Conservation (phyloP, 768 basidiomycete genomes). For the Leccinum longicurvipes region DNA sequence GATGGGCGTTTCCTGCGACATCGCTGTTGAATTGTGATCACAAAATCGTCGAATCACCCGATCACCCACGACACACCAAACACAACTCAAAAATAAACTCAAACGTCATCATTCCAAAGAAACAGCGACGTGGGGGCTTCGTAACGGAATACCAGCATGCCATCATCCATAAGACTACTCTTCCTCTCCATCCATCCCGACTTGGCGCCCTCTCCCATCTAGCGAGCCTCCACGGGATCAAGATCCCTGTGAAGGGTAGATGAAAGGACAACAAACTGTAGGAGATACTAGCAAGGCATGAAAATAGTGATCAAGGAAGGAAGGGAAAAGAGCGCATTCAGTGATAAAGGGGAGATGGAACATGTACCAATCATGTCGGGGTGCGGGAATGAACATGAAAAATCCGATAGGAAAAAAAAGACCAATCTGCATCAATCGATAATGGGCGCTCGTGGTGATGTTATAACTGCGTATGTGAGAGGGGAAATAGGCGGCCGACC, state of each 20-base stretch:
- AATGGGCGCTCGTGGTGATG: constrained; percentile 32
- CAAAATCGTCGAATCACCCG: too few species aligned
- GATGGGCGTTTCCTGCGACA: constrained; percentile 53
- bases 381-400: constrained; percentile 22
- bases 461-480: constrained; percentile 24
- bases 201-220: constrained; percentile 68
- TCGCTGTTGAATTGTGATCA: constrained; percentile 10
- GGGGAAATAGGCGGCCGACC: constrained; percentile 32
- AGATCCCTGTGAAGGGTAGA: constrained; percentile 51
- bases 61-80: neutral
- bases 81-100: neutral
- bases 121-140: constrained; percentile 1
- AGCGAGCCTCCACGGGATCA: constrained; percentile 50
- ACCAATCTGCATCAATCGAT: constrained; percentile 29
- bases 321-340: constrained; percentile 17
- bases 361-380: constrained; percentile 21
- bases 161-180: neutral
- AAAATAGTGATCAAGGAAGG: constrained; percentile 16
- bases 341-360: constrained; percentile 22
- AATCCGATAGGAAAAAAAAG: constrained; percentile 20
- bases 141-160: neutral
- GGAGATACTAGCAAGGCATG: constrained; percentile 26
- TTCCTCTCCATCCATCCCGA: constrained; percentile 18
- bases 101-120: neutral
- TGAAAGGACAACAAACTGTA: constrained; percentile 61